Base-by-base conservation (phyloP, 257 asterid species). In the Eustoma russellianum region DNA sequence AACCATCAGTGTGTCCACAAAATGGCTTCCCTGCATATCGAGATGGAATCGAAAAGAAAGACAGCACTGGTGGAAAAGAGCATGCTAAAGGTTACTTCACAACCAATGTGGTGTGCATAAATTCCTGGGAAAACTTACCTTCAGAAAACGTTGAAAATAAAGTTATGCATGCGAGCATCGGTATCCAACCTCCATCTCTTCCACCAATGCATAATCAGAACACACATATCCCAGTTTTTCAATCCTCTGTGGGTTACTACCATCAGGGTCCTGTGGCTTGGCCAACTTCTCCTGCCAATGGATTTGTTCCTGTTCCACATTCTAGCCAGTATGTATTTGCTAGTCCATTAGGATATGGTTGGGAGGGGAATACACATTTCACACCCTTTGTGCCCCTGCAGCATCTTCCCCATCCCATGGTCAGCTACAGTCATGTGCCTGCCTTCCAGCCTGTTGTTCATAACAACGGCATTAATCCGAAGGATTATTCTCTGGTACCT, bases 181-280 rank as follows among this genome's bases (percentile, higher is more conserved):
- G 77, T 63, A 47, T 72, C 69, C 86, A 71, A 53, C 85, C 78
- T 64, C 94, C 66, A 50, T 61, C 67, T 45, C 59, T 66, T 60
- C 93, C 86, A 57, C 85, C 70, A 60, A 49, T 83, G 72, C 88
- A 73, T 55, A 86, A 65, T 55, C 85, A 75, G 66, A 72, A 73
- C 69, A 49, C 80, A 34, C 81, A 79, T 60, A 85, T 68, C 66
- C 91, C 95, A 1, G 48, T 82, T 61, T 81, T 76, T 68, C 99
- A 71, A 68, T 77, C 95, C 55, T 43, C 83, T 6, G 56, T 80
- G 74, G 85, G 90, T 41, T 92, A 83, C 67, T 85, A 79, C 66
- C 87, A 77, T 64, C 97, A 83, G 73, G 74, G 65, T 67, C 82
- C 94, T 30, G 76, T 78, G 47, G 63, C 89, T 49, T 88, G 93